phyloP scores from a whole-genome alignment of 164 flowering plant genomes.

The Stephania cephalantha region DNA sequence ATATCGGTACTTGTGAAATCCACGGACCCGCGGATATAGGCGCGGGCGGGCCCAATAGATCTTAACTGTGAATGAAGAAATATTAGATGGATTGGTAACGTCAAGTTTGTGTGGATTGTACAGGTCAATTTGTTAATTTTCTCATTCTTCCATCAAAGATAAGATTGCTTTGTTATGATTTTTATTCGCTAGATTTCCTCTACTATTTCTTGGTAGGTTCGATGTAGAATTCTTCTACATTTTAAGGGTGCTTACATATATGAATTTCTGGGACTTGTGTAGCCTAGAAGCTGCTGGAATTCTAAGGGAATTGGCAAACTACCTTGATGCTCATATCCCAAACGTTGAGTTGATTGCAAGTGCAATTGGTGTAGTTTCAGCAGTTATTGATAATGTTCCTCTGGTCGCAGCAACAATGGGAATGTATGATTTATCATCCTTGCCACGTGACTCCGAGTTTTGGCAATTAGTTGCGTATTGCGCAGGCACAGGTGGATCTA shows the following conservation, averaged over 20 bases:
- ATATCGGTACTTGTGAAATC: no score
- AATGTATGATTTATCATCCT: slow-evolving; percentile 84
- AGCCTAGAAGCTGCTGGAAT: slow-evolving; percentile 96
- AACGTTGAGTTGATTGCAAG: slow-evolving; percentile 78
- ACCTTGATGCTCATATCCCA: slow-evolving; percentile 82
- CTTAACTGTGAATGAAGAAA: background rate
- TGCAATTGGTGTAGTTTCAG: slow-evolving; percentile 87
- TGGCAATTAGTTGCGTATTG: slow-evolving; percentile 94
- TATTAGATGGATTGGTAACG: background rate
- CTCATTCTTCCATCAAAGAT: background rate
- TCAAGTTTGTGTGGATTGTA: background rate
- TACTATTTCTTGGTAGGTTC: background rate
- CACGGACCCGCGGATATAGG: no score
- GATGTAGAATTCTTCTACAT: background rate
- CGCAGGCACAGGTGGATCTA: slow-evolving; percentile 98
- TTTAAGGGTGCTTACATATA: slow-evolving; percentile 3
- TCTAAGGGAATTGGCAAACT: slow-evolving; percentile 85
- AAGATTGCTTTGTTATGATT: background rate
- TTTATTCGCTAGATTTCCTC: slow-evolving; percentile 1
- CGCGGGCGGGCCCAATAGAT: no score
- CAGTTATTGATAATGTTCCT: slow-evolving; percentile 94
- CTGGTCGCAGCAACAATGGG: slow-evolving; percentile 98
- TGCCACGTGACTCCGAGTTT: slow-evolving; percentile 83
- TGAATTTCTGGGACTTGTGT: slow-evolving; percentile 6
- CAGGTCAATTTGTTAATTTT: background rate